Conservation (phyloP, 2,329 filamentous ascomycete genomes). For the Dothiorella sarmentorum region DNA sequence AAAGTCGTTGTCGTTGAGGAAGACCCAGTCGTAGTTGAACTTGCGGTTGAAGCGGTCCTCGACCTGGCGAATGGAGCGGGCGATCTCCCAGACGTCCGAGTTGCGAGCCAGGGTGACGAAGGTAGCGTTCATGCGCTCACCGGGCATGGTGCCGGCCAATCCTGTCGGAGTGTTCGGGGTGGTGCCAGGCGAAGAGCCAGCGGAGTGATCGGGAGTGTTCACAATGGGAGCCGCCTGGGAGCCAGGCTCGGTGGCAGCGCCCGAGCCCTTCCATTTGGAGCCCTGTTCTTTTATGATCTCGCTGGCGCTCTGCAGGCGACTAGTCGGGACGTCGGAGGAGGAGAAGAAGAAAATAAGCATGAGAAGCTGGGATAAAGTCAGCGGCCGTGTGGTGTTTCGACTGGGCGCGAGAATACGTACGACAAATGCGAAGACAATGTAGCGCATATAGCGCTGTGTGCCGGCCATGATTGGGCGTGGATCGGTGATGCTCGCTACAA, state of each 20-base stretch:
- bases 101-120: conserved; percentile 96
- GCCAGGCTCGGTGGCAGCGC: conserved; percentile 8
- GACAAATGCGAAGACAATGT: conserved; percentile 76
- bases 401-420: conserved; percentile 52
- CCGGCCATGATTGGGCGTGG: conserved; percentile 57
- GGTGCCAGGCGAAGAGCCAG: conserved; percentile 21
- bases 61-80: conserved; percentile 89
- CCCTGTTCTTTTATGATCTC: conserved; percentile 33
- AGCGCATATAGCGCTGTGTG: conserved; percentile 67
- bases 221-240: neutral
- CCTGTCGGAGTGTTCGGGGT: conserved; percentile 32
- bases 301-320: conserved; percentile 30
- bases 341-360: conserved; percentile 81
- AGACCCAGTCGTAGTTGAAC: conserved; percentile 99
- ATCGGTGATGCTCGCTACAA: neutral
- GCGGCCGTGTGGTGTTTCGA: neutral
- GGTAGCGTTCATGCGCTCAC: conserved; percentile 88
- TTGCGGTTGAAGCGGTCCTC: conserved; percentile 98
- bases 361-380: conserved; percentile 49
- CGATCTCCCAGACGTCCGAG: conserved; percentile 92
- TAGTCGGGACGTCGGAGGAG: conserved; percentile 46
- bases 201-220: neutral
- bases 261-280: conserved; percentile 19
- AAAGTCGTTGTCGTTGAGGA: conserved; percentile 94
- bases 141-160: conserved; percentile 52